Conservation (phyloP, 2,329 filamentous ascomycete genomes). For the Biscogniauxia mediterranea region DNA sequence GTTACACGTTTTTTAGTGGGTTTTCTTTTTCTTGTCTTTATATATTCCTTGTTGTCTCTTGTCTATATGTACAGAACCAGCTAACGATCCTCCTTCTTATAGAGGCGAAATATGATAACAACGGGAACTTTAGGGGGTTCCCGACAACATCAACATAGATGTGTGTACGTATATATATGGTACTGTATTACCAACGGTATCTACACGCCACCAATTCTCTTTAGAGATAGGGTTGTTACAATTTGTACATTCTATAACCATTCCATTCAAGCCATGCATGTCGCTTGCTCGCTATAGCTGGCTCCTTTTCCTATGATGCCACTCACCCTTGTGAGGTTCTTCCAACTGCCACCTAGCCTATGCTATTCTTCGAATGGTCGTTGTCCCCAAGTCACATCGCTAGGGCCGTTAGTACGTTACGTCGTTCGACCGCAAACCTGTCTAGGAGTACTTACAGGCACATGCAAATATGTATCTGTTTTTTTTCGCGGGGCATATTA, state of each 20-base stretch:
- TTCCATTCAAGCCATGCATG: not conserved
- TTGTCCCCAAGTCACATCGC: slow-evolving; percentile 18
- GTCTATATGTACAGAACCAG: not conserved
- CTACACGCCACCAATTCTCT: slow-evolving; percentile 1
- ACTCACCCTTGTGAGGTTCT: not conserved
- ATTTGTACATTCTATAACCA: not conserved
- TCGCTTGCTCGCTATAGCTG: not conserved
- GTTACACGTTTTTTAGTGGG: slow-evolving; percentile 98
- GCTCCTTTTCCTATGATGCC: not conserved
- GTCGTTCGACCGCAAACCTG: not conserved
- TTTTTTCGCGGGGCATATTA: not conserved
- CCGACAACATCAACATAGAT: slow-evolving; percentile 18
- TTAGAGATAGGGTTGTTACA: not conserved
- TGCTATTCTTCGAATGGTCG: slow-evolving; percentile 11
- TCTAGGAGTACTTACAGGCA: slow-evolving; percentile 10
- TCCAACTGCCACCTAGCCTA: not conserved
- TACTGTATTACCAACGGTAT: slow-evolving; percentile 3
- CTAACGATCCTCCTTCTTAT: slow-evolving; percentile 9
- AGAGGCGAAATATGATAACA: slow-evolving; percentile 84
- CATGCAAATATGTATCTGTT: slow-evolving; percentile 19
- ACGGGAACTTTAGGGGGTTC: slow-evolving; percentile 60
- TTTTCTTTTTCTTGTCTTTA: not conserved
- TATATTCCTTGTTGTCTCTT: not conserved
- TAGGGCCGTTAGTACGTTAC: not conserved
- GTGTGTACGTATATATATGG: slow-evolving; percentile 6